Evolutionary conservation across 768 basidiomycete species (phyloP).

Genomic region (Podaxis sp.): DNA sequence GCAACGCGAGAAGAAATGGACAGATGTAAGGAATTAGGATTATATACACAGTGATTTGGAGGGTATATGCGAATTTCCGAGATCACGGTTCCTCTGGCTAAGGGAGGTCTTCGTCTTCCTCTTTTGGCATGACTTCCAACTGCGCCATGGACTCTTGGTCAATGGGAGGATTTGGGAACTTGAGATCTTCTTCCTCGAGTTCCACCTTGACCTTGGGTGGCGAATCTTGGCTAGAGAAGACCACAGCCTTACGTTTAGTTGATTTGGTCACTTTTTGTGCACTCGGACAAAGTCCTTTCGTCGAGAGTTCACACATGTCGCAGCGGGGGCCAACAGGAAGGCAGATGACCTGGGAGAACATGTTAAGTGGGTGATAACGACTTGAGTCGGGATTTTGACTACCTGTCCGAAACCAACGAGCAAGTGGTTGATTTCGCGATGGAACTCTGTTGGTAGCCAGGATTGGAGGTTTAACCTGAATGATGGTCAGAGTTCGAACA

Average conservation of each 20-base stretch:
- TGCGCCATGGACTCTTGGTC: conserved; percentile 7
- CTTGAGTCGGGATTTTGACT: background rate
- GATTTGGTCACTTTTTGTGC: conserved; percentile 30
- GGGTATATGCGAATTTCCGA: background rate
- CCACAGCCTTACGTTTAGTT: conserved; percentile 26
- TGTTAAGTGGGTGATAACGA: background rate
- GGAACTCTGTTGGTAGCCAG: conserved; percentile 76
- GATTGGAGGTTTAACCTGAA: conserved; percentile 73
- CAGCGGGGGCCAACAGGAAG: conserved; percentile 65
- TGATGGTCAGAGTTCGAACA: background rate
- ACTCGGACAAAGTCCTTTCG: conserved; percentile 64
- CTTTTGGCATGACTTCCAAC: conserved; percentile 8
- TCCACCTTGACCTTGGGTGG: conserved; percentile 32
- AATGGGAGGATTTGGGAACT: conserved; percentile 3
- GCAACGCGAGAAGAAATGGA: background rate
- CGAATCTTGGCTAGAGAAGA: conserved; percentile 18
- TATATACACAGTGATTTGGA: conserved; percentile 3
- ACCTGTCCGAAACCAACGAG: conserved; percentile 86
- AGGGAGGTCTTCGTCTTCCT: conserved; percentile 1
- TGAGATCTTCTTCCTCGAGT: conserved; percentile 26
- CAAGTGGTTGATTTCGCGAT: conserved; percentile 74
- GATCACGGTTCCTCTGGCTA: background rate
- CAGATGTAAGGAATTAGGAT: background rate
- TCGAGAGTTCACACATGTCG: conserved; percentile 57
- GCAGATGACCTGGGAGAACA: conserved; percentile 55